Base-by-base conservation (phyloP, 495 filamentous ascomycete species). In the Gamarada debralockiae region DNA sequence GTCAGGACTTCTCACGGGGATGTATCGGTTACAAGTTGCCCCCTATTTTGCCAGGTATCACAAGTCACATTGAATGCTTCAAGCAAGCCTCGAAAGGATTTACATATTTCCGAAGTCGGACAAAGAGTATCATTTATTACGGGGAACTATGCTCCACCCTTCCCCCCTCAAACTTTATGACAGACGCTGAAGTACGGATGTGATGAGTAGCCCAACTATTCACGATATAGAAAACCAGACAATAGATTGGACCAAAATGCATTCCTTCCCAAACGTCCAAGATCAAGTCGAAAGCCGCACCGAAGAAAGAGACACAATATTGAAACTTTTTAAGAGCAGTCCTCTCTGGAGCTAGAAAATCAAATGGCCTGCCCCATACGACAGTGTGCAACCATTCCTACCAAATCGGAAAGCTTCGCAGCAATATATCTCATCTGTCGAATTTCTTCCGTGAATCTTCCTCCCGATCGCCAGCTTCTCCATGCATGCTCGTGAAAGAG, bases 111-210 rank as follows among this genome's bases (percentile, higher is more conserved):
- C 48, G 27, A 21, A 43, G 40, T 40, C 24, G 12, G 25, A n/a
- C 25, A 36, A 42, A 42, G 34, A 52, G 58, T 60, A 53, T 57
- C 54, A 57, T 61, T 57, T 34, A 21, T 58, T 58, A 58, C 58
- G 40, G 50, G 45, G 51, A 38, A 46, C 47, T 52, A 53, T 58
- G 52, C 55, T 49, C 42, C 24, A 29, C 42, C 14, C n/a, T 37
- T 27, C 45, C 29, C 27, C 20, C 41, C 31, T 52, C 48, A 51
- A 56, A 45, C 47, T 50, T 36, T 15, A 55, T 15, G 18, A 12
- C 40, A 41, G 15, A 52, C 51, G 55, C 59, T 58, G 46, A 62
- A 62, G 31, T 53, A 62, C 48, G 50, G 43, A 54, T 53, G 44
- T 38, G 36, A 44, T 23, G 44, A 39, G 40, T 38, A 49, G 23